Base-by-base conservation (phyloP, 2,329 filamentous ascomycete species). In the Aotearoamyces nothofagi region DNA sequence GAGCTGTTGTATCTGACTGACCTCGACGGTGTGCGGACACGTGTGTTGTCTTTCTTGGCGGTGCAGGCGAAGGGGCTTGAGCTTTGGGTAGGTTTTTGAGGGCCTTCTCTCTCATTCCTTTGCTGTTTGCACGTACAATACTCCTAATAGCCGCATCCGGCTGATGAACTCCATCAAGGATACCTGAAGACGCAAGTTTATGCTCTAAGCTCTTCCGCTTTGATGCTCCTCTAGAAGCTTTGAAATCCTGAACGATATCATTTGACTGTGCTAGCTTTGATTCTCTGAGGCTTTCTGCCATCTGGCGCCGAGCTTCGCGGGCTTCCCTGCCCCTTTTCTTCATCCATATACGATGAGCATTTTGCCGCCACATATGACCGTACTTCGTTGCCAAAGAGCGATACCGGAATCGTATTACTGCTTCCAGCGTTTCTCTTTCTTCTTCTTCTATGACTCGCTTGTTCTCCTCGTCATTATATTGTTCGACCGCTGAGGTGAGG, bases 231-330 rank as follows among this genome's bases (percentile, higher is more conserved):
- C 35, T 33, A 6, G 46, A 45, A 24, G 43, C 35, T 24, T 32
- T 42, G 22, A 51, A 47, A 26, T 49, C 45, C n/a, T 47, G 36
- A 5, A 50, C 39, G n/a, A 51, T 24, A 25, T 34, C 38, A 5
- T 37, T 35, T 13, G 45, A 40, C 30, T 39, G 29, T 13, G 39
- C 35, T 22, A 34, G 32, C 27, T 43, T 44, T 1, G 40, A 39
- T 23, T 39, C 39, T 28, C 32, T 40, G 20, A 38, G 29, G 17
- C 15, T 38, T 31, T 50, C 40, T 5, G 44, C 46, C 35, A 45
- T 38, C 22, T 44, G 40, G 23, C 33, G 38, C 17, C 45, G 36
- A 22, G 37, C 37, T 37, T 39, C 36, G 9, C 47, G 38, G 26
- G 40, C 42, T 29, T 45, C 40, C 29, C 43, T 45, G 2, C 45